Conservation (phyloP, 2,329 filamentous ascomycete genomes). For the Cordyceps fumosorosea region DNA sequence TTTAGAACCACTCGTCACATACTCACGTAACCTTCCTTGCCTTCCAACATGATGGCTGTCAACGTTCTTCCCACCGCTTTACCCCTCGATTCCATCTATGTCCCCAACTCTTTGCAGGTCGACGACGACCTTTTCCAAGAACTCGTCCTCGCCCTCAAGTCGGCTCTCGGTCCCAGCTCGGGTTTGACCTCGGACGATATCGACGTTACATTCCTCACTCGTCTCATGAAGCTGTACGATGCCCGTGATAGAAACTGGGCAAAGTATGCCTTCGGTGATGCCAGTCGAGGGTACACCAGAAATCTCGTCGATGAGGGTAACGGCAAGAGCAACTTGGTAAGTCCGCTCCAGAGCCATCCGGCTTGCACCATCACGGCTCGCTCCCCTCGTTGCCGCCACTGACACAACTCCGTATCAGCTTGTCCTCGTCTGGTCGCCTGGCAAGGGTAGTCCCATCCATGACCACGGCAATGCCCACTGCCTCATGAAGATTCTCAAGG, state of each 20-base stretch:
- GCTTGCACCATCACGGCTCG: not conserved
- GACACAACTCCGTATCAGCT: slow-evolving; percentile 44
- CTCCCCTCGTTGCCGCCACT: slow-evolving; percentile 1
- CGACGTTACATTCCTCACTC: slow-evolving; percentile 63
- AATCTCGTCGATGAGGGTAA: slow-evolving; percentile 90
- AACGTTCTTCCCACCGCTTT: slow-evolving; percentile 14
- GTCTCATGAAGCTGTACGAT: slow-evolving; percentile 67
- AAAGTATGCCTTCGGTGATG: slow-evolving; percentile 67
- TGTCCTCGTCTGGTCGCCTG: slow-evolving; percentile 83
- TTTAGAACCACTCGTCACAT: slow-evolving; percentile 5
- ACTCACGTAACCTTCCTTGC: not conserved
- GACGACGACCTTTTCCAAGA: slow-evolving; percentile 52
- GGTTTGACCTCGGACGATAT: slow-evolving; percentile 78
- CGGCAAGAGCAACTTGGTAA: slow-evolving; percentile 66
- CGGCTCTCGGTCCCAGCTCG: slow-evolving; percentile 69
- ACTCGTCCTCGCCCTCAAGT: slow-evolving; percentile 67
- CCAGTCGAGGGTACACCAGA: slow-evolving; percentile 67
- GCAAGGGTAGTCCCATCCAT: slow-evolving; percentile 77
- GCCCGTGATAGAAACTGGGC: slow-evolving; percentile 66
- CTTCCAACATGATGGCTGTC: slow-evolving; percentile 13
- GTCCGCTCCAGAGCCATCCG: slow-evolving; percentile 20
- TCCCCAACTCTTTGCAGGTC: slow-evolving; percentile 6
- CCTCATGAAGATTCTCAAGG: slow-evolving; percentile 82
- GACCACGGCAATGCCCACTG: slow-evolving; percentile 87
- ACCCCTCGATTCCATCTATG: slow-evolving; percentile 10